A percentile compares a stretch with the other conserved stretches of the same genome.
phyloP scores from a whole-genome alignment of 2,329 filamentous ascomycete genomes.

The Septoria linicola region DNA sequence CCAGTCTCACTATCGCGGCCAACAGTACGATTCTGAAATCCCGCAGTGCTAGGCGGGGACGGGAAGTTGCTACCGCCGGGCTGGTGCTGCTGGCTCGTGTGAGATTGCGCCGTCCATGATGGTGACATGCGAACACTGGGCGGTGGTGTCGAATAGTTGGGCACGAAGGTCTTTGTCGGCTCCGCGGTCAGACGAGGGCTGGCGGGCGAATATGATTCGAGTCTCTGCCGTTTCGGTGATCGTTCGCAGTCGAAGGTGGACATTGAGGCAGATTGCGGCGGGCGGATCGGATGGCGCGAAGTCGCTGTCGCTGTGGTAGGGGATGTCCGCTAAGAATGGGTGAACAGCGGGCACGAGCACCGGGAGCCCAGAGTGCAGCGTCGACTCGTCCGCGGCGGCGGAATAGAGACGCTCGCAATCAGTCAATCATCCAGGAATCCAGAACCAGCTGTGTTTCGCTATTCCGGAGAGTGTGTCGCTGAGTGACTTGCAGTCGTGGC shows the following conservation, averaged over 20 bases:
- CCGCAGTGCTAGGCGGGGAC: slow-evolving; percentile 46
- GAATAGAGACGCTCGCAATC: slow-evolving; percentile 3
- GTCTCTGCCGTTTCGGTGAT: slow-evolving; percentile 39
- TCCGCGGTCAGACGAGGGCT: slow-evolving; percentile 38
- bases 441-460: not conserved
- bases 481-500: not conserved
- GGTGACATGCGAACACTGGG: slow-evolving; percentile 50
- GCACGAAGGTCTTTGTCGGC: slow-evolving; percentile 45
- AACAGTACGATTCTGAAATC: slow-evolving; percentile 33
- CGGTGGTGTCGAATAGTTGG: slow-evolving; percentile 45
- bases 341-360: slow-evolving; percentile 6
- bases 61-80: slow-evolving; percentile 33
- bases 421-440: slow-evolving; percentile 3
- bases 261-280: slow-evolving; percentile 26
- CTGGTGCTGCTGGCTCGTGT: slow-evolving; percentile 23
- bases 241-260: slow-evolving; percentile 34
- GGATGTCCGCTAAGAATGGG: slow-evolving; percentile 20
- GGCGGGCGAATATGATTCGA: slow-evolving; percentile 46
- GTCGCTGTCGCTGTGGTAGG: slow-evolving; percentile 9
- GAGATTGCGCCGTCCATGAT: slow-evolving; percentile 40
- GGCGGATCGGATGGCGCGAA: slow-evolving; percentile 4
- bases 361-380: not conserved
- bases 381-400: slow-evolving; percentile 8
- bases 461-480: not conserved
- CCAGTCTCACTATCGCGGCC: slow-evolving; percentile 28